A percentile compares a stretch with the other conserved stretches of the same genome.
phyloP scores from a whole-genome alignment of 148 eudicot genomes.

The Simmondsia chinensis region DNA sequence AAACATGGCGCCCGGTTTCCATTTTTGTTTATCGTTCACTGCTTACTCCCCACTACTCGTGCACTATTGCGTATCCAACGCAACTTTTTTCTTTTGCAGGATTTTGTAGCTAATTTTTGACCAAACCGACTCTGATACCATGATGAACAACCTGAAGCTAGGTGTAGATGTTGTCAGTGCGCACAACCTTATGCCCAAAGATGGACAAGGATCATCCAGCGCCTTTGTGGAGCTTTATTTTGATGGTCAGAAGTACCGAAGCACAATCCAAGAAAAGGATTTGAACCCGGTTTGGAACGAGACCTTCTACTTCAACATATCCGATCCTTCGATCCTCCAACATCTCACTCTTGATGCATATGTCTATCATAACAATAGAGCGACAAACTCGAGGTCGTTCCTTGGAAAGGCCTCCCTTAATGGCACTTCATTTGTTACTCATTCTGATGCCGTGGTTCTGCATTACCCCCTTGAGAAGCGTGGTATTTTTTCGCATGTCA shows the following conservation, averaged over 20 bases:
- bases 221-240: conserved; percentile 79
- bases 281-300: conserved; percentile 89
- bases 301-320: conserved; percentile 90
- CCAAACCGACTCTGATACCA: not conserved
- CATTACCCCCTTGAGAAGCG: conserved; percentile 90
- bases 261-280: conserved; percentile 85
- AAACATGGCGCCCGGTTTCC: too few relatives aligned
- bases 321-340: conserved; percentile 66
- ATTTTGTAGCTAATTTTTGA: not conserved
- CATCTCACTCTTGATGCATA: conserved; percentile 57
- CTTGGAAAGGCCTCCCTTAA: conserved; percentile 75
- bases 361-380: conserved; percentile 45
- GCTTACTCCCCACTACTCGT: too few relatives aligned
- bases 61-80: too few relatives aligned
- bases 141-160: conserved; percentile 58
- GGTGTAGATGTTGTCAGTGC: conserved; percentile 86
- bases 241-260: conserved; percentile 70
- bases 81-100: conserved; percentile 17
- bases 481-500: conserved; percentile 73
- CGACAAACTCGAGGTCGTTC: conserved; percentile 42
- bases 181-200: conserved; percentile 84
- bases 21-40: too few relatives aligned
- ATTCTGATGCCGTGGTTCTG: conserved; percentile 69
- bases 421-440: conserved; percentile 85
- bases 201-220: conserved; percentile 87